phyloP scores from a whole-genome alignment of 78 protist genomes.

The Salpingoeca rosetta region DNA sequence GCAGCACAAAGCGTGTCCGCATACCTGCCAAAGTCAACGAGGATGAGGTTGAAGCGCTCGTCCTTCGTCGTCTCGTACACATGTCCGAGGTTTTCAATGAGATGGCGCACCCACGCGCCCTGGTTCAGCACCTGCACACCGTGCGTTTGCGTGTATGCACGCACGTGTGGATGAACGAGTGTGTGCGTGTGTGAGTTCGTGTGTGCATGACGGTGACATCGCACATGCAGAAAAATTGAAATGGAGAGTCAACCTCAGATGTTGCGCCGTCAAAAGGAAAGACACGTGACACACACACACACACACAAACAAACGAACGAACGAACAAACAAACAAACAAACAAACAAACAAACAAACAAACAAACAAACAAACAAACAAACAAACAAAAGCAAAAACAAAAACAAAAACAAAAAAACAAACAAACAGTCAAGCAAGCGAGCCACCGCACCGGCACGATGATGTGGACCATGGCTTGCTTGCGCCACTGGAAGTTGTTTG shows the following conservation, averaged over 20 bases:
- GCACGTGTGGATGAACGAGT: too few species aligned
- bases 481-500: not conserved
- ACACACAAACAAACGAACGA: not conserved
- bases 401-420: too few species aligned
- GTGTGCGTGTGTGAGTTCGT: too few species aligned
- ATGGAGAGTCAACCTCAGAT: not conserved
- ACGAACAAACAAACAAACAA: not conserved
- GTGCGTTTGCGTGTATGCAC: too few species aligned
- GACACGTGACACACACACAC: too few species aligned
- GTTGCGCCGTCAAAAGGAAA: too few species aligned
- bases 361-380: not conserved
- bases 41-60: not conserved
- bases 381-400: too few species aligned
- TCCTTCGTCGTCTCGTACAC: not conserved
- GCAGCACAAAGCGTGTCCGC: too few species aligned
- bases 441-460: not conserved
- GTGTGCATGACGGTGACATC: too few species aligned
- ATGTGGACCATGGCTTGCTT: constrained; percentile 11
- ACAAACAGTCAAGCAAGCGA: not conserved
- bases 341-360: not conserved
- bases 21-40: not conserved
- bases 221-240: not conserved
- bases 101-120: not conserved
- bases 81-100: not conserved
- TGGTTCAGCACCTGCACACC: too few species aligned